Base-by-base conservation (phyloP, 2,329 filamentous ascomycete species). In the Fusarium nematophilum region DNA sequence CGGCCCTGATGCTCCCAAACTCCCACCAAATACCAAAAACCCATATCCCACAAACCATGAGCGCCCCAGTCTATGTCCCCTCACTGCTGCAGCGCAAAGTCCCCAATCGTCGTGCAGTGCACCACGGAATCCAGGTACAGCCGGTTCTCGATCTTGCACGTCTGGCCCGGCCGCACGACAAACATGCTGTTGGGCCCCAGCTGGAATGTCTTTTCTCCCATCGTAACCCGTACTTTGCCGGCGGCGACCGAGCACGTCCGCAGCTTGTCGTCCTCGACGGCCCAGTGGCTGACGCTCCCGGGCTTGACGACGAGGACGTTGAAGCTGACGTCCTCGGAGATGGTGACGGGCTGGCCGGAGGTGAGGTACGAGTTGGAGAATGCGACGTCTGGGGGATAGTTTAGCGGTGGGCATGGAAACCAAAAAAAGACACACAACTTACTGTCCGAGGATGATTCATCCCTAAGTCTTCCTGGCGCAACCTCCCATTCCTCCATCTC, bases 161-260 rank as follows among this genome's bases (percentile, higher is more conserved):
- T 47, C 44, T 68, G 70, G 0, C 78, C 77, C 0, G 78, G 73
- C 17, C 67, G 71, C 30, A 84, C 71, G 42, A 74, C 71, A 57
- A 83, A 80, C 62, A 79, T 70, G 21, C 82, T 79, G 45, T 79
- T 74, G 1, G 74, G 71, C 0, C 82, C 82, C 3, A 83, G 65
- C 0, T 67, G 58, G 33, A 82, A 78, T 5, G 72, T 66, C n/a
- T 73, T 62, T 3, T 69, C 71, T 2, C 65, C 75, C 36, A 75
- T 72, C 29, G 70, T 76, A 2, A 81, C 69, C 14, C 69, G 70
- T 1, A 81, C 58, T 57, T 81, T 81, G 23, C 79, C 79, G 1
- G 69, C 55, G 1, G 75, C 73, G 2, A 81, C 65, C 4, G 76
- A 78, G 47, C 76, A 79, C 3, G 75, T 70, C 10, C 78, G 76